Conservation (phyloP, 768 basidiomycete genomes). For the Suillus hirtellus region DNA sequence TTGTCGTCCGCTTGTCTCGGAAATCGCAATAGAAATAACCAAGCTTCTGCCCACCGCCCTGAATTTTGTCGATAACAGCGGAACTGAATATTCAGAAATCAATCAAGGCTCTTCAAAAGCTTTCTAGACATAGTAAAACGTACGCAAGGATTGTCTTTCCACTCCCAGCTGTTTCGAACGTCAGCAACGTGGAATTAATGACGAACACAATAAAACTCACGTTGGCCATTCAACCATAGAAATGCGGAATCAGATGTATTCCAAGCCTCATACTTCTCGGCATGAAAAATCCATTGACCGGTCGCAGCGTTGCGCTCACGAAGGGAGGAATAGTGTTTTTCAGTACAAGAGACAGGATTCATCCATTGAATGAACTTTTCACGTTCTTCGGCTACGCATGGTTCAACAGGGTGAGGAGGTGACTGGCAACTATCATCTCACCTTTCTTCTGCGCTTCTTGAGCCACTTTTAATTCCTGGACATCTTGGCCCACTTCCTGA, state of each 20-base stretch:
- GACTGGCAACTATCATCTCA: neutral
- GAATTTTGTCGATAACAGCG: neutral
- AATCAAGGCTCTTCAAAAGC: neutral
- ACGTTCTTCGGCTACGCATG: neutral
- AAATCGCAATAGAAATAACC: neutral
- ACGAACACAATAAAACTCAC: neutral
- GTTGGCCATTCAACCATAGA: neutral
- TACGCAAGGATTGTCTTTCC: neutral
- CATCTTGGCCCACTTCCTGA: too few relatives aligned
- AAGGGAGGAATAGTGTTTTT: neutral
- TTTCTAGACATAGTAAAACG: accelerated
- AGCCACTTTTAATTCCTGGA: neutral
- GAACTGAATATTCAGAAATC: slow-evolving; percentile 7
- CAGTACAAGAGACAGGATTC: neutral
- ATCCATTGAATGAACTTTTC: neutral
- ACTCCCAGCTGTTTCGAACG: neutral
- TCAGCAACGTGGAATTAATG: neutral
- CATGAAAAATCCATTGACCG: neutral
- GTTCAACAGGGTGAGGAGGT: neutral
- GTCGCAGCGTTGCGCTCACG: neutral
- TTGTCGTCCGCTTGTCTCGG: slow-evolving; percentile 8
- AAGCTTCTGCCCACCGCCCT: neutral
- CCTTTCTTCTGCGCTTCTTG: neutral
- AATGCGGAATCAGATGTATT: neutral
- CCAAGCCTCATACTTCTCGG: neutral